A percentile compares a stretch with the other conserved stretches of the same genome.
These are phyloP conservation scores for Fusarium napiforme DNA, from an alignment of 2,329 filamentous ascomycete genomes.

Conservation along the genomic window DNA sequence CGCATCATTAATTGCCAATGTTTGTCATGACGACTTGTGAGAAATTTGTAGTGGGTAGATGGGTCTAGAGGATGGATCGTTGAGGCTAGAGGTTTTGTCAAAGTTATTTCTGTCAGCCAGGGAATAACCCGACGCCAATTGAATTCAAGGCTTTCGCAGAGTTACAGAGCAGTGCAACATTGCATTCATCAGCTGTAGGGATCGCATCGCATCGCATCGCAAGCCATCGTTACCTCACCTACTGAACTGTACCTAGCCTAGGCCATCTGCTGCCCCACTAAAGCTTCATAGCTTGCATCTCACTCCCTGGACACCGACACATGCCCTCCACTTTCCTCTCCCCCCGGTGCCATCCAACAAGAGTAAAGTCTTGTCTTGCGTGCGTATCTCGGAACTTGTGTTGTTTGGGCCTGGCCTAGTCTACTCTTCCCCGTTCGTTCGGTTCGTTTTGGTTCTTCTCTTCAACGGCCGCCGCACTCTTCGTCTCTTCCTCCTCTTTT, in stretches of 20 bases:
- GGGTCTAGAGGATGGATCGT: background rate
- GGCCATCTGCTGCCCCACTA: constrained; percentile 18
- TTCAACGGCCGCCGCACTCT: constrained; percentile 28
- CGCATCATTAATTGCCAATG: constrained; percentile 17
- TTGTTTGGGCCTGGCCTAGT: constrained; percentile 9
- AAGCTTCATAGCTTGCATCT: constrained; percentile 20
- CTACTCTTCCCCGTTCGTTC: background rate
- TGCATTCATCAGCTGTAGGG: background rate
- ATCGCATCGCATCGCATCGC: constrained; percentile 6
- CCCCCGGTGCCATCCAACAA: constrained; percentile 14
- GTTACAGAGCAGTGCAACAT: constrained; percentile 1
- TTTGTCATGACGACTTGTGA: constrained; percentile 12
- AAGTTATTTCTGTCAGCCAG: background rate
- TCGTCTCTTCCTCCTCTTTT: constrained; percentile 33
- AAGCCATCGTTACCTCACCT: constrained; percentile 2
- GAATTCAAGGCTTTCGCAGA: background rate
- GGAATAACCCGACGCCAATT: constrained; percentile 4
- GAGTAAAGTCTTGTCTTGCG: constrained; percentile 2
- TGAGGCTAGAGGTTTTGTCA: background rate
- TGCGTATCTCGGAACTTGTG: constrained; percentile 15
- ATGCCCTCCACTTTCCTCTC: constrained; percentile 21
- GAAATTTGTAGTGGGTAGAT: background rate
- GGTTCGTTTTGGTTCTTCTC: constrained; percentile 16
- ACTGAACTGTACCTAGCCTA: constrained; percentile 4
- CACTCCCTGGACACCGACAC: constrained; percentile 14